These are phyloP conservation scores for Xylaria scruposa DNA, from an alignment of 495 filamentous ascomycete species.

Conservation along the genomic window DNA sequence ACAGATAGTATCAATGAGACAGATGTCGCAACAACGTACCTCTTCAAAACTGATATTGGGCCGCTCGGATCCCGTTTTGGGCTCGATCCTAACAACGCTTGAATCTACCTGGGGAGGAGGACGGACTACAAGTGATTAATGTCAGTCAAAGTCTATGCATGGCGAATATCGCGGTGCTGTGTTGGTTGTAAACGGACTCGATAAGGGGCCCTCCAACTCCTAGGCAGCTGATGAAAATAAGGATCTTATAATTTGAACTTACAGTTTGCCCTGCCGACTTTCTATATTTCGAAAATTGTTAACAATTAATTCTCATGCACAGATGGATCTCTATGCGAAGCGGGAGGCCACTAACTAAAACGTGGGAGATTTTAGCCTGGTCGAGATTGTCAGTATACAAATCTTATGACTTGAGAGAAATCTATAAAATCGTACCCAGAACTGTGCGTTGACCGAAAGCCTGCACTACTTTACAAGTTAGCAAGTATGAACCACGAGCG, in stretches of 20 bases:
- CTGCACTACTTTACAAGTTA: slow-evolving; percentile 55
- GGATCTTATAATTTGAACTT: not conserved
- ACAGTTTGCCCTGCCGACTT: slow-evolving; percentile 90
- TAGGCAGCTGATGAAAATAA: not conserved
- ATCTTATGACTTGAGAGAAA: not conserved
- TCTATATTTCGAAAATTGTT: slow-evolving; percentile 41
- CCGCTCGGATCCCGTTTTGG: slow-evolving; percentile 72
- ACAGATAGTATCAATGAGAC: not conserved
- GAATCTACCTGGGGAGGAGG: slow-evolving; percentile 91
- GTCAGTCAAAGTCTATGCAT: slow-evolving; percentile 13
- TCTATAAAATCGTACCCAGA: slow-evolving; percentile 61
- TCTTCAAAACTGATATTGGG: slow-evolving; percentile 91
- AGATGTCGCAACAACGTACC: slow-evolving; percentile 11
- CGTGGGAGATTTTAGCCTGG: slow-evolving; percentile 75
- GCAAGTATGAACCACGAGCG: not conserved
- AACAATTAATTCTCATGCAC: not conserved
- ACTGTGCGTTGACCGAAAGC: slow-evolving; percentile 89
- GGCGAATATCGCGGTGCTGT: not conserved
- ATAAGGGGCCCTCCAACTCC: not conserved
- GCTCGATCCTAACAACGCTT: slow-evolving; percentile 62
- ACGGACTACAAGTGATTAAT: slow-evolving; percentile 20
- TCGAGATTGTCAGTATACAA: slow-evolving; percentile 1
- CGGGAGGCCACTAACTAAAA: slow-evolving; percentile 56
- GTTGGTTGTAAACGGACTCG: not conserved
- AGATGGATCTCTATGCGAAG: slow-evolving; percentile 6